phyloP scores from a whole-genome alignment of 768 basidiomycete species.

The Chalciporus piperatus region DNA sequence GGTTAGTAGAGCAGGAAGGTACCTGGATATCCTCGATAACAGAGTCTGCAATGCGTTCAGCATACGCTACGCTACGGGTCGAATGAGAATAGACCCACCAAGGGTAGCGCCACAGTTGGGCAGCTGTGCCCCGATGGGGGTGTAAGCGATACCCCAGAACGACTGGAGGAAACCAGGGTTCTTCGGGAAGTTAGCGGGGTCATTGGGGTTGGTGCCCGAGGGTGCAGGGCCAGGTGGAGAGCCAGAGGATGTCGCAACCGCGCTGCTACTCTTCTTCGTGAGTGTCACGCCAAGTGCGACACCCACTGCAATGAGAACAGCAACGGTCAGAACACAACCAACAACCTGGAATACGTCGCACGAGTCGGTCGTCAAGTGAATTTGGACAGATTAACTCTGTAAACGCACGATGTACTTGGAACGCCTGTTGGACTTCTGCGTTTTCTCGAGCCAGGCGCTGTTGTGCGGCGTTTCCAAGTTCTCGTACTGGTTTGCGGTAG shows the following conservation, averaged over 20 bases:
- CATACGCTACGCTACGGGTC: not conserved
- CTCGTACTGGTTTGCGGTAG: conserved; percentile 28
- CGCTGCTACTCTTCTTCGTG: conserved; percentile 44
- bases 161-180: conserved; percentile 65
- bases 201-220: conserved; percentile 45
- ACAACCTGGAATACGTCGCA: conserved; percentile 42
- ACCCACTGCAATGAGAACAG: conserved; percentile 53
- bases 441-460: conserved; percentile 42
- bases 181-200: conserved; percentile 77
- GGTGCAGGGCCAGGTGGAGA: conserved; percentile 17
- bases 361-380: not conserved
- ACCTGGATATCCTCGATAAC: conserved; percentile 76
- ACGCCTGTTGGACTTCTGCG: conserved; percentile 32
- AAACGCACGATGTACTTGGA: conserved; percentile 59
- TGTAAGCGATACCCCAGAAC: conserved; percentile 89
- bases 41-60: conserved; percentile 33
- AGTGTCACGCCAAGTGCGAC: conserved; percentile 66
- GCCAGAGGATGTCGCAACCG: conserved; percentile 9
- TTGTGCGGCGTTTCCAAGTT: conserved; percentile 31
- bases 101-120: conserved; percentile 63
- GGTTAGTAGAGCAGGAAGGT: conserved; percentile 10
- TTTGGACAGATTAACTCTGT: not conserved
- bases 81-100: conserved; percentile 23
- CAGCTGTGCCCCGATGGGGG: conserved; percentile 68
- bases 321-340: conserved; percentile 44